Percentiles rank a stretch among this genome's conserved stretches.
phyloP scores from a whole-genome alignment of 2,329 filamentous ascomycete genomes.

The Diaporthe vaccinii region DNA sequence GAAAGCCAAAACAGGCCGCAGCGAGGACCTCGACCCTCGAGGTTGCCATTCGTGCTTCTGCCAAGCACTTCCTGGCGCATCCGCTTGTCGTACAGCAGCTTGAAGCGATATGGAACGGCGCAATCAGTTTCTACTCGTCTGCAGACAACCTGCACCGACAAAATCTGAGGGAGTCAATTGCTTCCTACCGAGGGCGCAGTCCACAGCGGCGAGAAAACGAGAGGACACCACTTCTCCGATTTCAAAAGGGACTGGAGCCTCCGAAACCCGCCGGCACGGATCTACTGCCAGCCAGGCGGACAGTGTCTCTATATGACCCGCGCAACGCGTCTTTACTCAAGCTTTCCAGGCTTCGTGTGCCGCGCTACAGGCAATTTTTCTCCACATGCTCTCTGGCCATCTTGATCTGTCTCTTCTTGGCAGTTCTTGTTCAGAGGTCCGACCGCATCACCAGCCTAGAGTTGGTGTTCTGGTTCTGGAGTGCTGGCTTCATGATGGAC shows the following conservation, averaged over 20 bases:
- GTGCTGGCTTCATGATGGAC: constrained; percentile 95
- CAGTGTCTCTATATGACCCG: constrained; percentile 90
- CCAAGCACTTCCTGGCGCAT: constrained; percentile 92
- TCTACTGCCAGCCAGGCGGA: constrained; percentile 68
- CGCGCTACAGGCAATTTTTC: constrained; percentile 90
- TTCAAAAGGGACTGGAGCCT: constrained; percentile 50
- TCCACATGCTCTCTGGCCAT: constrained; percentile 90
- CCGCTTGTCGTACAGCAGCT: constrained; percentile 93
- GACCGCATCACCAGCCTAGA: constrained; percentile 86
- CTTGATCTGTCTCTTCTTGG: constrained; percentile 86
- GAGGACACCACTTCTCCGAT: constrained; percentile 66
- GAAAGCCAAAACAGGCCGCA: constrained; percentile 66
- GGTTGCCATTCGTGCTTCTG: constrained; percentile 91
- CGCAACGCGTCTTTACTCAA: constrained; percentile 92
- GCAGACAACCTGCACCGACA: constrained; percentile 86
- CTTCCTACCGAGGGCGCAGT: constrained; percentile 42
- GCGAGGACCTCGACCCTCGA: constrained; percentile 91
- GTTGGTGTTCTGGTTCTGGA: constrained; percentile 97
- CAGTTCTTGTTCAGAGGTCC: constrained; percentile 82
- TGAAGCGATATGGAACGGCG: constrained; percentile 97
- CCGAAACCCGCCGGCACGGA: constrained; percentile 46
- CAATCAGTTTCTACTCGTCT: constrained; percentile 92
- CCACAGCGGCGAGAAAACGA: constrained; percentile 53
- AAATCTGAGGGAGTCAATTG: constrained; percentile 46
- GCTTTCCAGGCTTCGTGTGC: constrained; percentile 89